phyloP scores from a whole-genome alignment of 495 filamentous ascomycete genomes.

The Daldinia bambusicola region DNA sequence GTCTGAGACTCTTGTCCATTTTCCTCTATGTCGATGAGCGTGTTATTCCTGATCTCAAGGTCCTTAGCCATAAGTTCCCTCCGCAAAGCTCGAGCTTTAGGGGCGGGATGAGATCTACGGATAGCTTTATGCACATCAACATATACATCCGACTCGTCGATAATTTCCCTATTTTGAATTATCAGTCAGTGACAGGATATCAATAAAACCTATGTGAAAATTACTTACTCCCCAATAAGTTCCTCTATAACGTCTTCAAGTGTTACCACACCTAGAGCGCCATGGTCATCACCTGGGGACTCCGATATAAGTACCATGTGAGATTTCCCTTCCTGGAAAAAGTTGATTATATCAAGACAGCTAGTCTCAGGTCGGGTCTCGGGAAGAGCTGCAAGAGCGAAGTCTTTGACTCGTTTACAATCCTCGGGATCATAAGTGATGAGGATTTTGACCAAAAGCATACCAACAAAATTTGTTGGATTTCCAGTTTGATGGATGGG shows the following conservation, averaged over 20 bases:
- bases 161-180: slow-evolving; percentile 67
- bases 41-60: slow-evolving; percentile 39
- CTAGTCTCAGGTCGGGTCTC: slow-evolving; percentile 95
- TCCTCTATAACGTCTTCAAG: slow-evolving; percentile 99
- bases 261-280: slow-evolving; percentile 92
- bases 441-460: slow-evolving; percentile 97
- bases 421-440: slow-evolving; percentile 99
- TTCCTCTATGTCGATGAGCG: slow-evolving; percentile 45
- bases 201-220: background rate
- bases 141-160: slow-evolving; percentile 91
- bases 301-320: slow-evolving; percentile 98
- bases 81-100: slow-evolving; percentile 65
- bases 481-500: slow-evolving; percentile 91
- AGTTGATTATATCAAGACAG: slow-evolving; percentile 98
- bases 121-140: slow-evolving; percentile 98
- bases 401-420: slow-evolving; percentile 81
- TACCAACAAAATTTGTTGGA: slow-evolving; percentile 87
- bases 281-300: slow-evolving; percentile 85
- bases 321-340: slow-evolving; percentile 98
- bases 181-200: slow-evolving; percentile 32
- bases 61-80: slow-evolving; percentile 66
- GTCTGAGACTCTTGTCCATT: slow-evolving; percentile 13
- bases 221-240: slow-evolving; percentile 90
- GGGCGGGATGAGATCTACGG: slow-evolving; percentile 65
- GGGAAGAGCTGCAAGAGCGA: slow-evolving; percentile 90